Percentiles rank a stretch among this genome's conserved stretches.
These are phyloP conservation scores for Metschnikowia corniflorae DNA, from an alignment of 805 yeast species.

Conservation along the genomic window DNA sequence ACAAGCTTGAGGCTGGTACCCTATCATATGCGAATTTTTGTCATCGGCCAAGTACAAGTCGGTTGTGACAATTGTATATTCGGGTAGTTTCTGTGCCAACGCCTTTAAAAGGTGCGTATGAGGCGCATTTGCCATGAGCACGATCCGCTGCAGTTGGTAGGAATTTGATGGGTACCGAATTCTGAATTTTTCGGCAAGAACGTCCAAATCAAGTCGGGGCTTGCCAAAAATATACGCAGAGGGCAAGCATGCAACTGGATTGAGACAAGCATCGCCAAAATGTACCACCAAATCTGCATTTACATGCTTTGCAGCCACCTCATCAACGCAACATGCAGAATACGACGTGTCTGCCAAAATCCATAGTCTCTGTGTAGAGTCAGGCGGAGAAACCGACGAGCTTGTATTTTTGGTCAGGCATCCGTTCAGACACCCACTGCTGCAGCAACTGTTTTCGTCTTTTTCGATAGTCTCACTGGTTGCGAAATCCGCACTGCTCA, in stretches of 20 bases:
- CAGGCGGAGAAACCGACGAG: not conserved
- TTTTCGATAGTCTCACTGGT: not conserved
- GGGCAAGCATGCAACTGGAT: constrained; percentile 67
- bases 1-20: constrained; percentile 27
- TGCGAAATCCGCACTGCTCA: not conserved
- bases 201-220: constrained; percentile 49
- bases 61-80: constrained; percentile 26
- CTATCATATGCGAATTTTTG: constrained; percentile 38
- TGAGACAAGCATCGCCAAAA: constrained; percentile 93
- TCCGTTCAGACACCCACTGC: not conserved
- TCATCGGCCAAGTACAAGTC: constrained; percentile 30
- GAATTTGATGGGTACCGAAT: constrained; percentile 35
- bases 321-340: constrained; percentile 93
- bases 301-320: constrained; percentile 94
- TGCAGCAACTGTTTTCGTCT: not conserved
- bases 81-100: constrained; percentile 34
- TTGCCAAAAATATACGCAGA: constrained; percentile 79
- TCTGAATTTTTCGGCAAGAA: constrained; percentile 38
- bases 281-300: constrained; percentile 81
- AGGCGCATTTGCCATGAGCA: constrained; percentile 76
- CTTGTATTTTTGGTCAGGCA: not conserved
- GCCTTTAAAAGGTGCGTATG: constrained; percentile 45
- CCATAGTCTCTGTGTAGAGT: constrained; percentile 50
- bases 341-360: constrained; percentile 94
- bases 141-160: constrained; percentile 36